Evolutionary conservation across 2,329 filamentous ascomycete genomes (phyloP).

Genomic region (Penicillium sp.): DNA sequence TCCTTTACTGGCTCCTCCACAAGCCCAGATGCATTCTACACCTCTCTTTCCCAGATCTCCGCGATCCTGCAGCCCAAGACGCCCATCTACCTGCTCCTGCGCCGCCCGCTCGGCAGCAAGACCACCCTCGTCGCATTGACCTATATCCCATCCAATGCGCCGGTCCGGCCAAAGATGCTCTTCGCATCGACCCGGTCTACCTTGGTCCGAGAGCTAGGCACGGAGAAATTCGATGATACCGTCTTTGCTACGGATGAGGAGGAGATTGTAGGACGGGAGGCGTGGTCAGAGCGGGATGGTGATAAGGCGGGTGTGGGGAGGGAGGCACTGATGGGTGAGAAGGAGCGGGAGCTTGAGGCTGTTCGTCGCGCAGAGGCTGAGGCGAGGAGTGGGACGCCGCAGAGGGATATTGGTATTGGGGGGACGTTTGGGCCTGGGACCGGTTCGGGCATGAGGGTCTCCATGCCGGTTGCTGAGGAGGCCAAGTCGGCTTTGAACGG

Average conservation of each 20-base stretch:
- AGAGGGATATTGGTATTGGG: conserved; percentile 53
- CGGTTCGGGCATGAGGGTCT: conserved; percentile 49
- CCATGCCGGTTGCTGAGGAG: conserved; percentile 57
- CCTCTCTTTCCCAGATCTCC: conserved; percentile 54
- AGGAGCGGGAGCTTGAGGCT: conserved; percentile 61
- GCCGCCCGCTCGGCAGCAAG: conserved; percentile 44
- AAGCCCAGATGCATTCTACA: conserved; percentile 52
- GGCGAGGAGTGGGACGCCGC: conserved; percentile 57
- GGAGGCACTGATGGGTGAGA: conserved; percentile 62
- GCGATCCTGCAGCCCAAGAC: conserved; percentile 58
- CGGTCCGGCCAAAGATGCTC: conserved; percentile 67
- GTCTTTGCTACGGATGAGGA: conserved; percentile 63
- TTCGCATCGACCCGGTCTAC: conserved; percentile 67
- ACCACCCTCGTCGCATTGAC: conserved; percentile 57
- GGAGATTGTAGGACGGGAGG: conserved; percentile 59
- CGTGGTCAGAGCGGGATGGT: conserved; percentile 58
- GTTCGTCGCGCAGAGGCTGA: conserved; percentile 63
- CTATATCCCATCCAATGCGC: conserved; percentile 65
- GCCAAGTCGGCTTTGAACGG: conserved; percentile 56
- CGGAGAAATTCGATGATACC: conserved; percentile 62
- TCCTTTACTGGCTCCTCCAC: conserved; percentile 45
- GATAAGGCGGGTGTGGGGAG: conserved; percentile 38
- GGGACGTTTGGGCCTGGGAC: conserved; percentile 39
- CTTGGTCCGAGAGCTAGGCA: conserved; percentile 62
- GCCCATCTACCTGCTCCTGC: conserved; percentile 65